Evolutionary conservation across 2,329 filamentous ascomycete species (phyloP).

Genomic region (Gyromitra esculenta): DNA sequence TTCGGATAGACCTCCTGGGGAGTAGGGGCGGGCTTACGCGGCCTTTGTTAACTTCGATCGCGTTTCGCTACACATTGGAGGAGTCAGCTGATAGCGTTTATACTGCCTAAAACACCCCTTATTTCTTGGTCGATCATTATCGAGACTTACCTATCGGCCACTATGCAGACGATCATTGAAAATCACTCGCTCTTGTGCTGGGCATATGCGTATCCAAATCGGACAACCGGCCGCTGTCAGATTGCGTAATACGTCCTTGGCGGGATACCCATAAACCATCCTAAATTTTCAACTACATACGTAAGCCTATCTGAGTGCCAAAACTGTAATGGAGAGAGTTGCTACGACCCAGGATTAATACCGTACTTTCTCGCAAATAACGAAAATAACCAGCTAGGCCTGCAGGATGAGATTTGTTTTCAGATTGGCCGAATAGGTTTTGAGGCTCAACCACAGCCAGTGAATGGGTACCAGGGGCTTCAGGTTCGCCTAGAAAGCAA

Average conservation of each 20-base stretch:
- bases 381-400: too few relatives aligned
- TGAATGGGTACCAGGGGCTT: too few relatives aligned
- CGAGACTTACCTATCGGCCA: constrained; percentile 5
- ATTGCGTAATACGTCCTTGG: background rate
- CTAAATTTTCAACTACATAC: background rate
- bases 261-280: background rate
- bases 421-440: too few relatives aligned
- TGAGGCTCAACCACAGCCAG: too few relatives aligned
- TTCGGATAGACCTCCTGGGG: constrained; percentile 20
- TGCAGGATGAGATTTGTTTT: too few relatives aligned
- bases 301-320: background rate
- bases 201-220: background rate
- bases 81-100: constrained; percentile 10
- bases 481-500: too few relatives aligned
- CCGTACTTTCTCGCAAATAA: too few relatives aligned
- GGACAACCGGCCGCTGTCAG: background rate
- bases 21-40: constrained; percentile 20
- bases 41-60: constrained; percentile 10
- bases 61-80: background rate
- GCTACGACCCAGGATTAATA: too few relatives aligned
- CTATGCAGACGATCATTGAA: constrained; percentile 8
- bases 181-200: constrained; percentile 29
- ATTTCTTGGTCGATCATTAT: background rate
- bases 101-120: background rate
- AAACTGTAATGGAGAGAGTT: background rate